Conservation (phyloP, 176 grass and related monocot species). For the bread wheat (Triticum aestivum) region DNA sequence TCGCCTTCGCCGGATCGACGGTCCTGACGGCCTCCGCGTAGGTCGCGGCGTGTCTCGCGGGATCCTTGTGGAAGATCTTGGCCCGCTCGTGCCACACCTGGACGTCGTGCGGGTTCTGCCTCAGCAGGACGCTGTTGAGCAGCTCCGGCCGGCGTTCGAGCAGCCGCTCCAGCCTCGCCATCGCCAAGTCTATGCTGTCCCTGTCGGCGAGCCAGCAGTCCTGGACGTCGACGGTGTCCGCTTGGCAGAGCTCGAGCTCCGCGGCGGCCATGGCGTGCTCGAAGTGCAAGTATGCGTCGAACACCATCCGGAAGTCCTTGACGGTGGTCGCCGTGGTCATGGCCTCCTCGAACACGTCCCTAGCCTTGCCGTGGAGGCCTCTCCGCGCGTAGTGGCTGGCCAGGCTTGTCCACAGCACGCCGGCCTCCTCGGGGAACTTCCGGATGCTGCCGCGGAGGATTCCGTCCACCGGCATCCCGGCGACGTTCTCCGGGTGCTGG, state of each 20-base stretch:
- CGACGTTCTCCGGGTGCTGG: slow-evolving; percentile 55
- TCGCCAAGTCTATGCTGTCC: slow-evolving; percentile 37
- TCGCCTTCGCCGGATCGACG: slow-evolving; percentile 59
- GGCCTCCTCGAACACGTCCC: slow-evolving; percentile 68
- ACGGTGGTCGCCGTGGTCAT: slow-evolving; percentile 32
- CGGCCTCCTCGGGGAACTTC: slow-evolving; percentile 55
- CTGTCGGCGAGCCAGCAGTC: slow-evolving; percentile 57
- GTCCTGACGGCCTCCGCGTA: slow-evolving; percentile 59
- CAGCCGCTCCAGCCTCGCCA: slow-evolving; percentile 56
- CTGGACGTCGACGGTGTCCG: background rate
- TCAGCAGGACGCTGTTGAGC: slow-evolving; percentile 56
- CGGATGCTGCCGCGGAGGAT: slow-evolving; percentile 63
- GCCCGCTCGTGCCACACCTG: slow-evolving; percentile 66
- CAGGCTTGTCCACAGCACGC: slow-evolving; percentile 54
- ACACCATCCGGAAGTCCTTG: slow-evolving; percentile 53
- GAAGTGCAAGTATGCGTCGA: slow-evolving; percentile 70
- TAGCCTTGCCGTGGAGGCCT: slow-evolving; percentile 57
- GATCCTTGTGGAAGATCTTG: slow-evolving; percentile 53
- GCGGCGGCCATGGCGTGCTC: slow-evolving; percentile 48
- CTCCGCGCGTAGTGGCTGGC: slow-evolving; percentile 53
- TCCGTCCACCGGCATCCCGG: slow-evolving; percentile 56
- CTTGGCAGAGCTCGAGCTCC: slow-evolving; percentile 23
- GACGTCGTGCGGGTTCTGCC: slow-evolving; percentile 73
- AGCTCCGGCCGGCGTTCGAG: slow-evolving; percentile 56
- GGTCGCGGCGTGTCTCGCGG: slow-evolving; percentile 43